Conservation (phyloP, 257 asterid genomes). For the Solanum sparsipilum region DNA sequence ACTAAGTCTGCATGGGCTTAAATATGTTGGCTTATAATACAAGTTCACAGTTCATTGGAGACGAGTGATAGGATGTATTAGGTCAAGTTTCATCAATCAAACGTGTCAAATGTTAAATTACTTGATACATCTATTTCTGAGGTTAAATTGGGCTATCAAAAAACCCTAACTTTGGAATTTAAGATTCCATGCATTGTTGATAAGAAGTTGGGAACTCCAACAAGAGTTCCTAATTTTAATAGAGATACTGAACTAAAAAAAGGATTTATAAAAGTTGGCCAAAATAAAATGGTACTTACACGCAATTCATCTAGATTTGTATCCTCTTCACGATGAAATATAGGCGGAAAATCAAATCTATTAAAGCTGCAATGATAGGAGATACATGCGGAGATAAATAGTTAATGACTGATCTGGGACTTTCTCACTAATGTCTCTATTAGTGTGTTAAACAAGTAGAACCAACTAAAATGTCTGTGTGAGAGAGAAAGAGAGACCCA, state of each 20-base stretch:
- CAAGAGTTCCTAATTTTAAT: not conserved
- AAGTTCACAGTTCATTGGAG: not conserved
- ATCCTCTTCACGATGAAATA: constrained; percentile 80
- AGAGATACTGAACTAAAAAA: not conserved
- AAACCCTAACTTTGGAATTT: not conserved
- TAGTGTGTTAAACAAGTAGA: not conserved
- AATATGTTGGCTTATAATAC: not conserved
- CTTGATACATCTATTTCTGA: not conserved
- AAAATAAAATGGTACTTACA: constrained; percentile 37
- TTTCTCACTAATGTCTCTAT: not conserved
- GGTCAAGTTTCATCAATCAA: not conserved
- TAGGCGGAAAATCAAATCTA: constrained; percentile 80
- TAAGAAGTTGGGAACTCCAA: not conserved
- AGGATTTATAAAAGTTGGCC: not conserved
- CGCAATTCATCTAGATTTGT: constrained; percentile 85
- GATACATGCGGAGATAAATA: not conserved
- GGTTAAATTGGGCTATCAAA: not conserved
- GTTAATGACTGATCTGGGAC: not conserved
- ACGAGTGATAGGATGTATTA: not conserved
- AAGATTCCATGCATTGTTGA: not conserved
- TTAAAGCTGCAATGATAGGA: constrained; percentile 66
- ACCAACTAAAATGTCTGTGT: not conserved
- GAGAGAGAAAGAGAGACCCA: not conserved
- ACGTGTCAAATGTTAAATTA: not conserved
- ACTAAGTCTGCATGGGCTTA: not conserved